A percentile compares a stretch with the other conserved stretches of the same genome.
phyloP scores from a whole-genome alignment of 1,139 yeast genomes.

The Zygoascus meyerae region DNA sequence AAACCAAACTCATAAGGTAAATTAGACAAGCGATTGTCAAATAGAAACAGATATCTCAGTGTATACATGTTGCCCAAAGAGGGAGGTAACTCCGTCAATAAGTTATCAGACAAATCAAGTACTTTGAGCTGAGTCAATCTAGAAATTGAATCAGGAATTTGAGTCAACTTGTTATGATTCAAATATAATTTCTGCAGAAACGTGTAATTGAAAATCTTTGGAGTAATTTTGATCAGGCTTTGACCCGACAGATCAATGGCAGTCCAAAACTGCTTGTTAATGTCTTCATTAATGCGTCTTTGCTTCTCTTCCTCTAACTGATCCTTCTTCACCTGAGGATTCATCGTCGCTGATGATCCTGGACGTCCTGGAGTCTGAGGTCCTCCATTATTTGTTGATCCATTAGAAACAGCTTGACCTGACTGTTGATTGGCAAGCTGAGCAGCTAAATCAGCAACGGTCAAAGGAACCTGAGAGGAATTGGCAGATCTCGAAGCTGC shows the following conservation, averaged over 20 bases:
- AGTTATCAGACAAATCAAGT: conserved; percentile 78
- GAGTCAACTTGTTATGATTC: conserved; percentile 73
- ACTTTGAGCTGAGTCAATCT: conserved; percentile 70
- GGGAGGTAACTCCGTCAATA: conserved; percentile 62
- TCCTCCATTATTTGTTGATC: conserved; percentile 37
- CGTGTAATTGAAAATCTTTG: conserved; percentile 71
- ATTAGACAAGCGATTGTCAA: conserved; percentile 73
- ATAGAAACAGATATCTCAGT: conserved; percentile 74
- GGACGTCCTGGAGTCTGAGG: conserved; percentile 29
- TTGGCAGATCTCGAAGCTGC: conserved; percentile 47
- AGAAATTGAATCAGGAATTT: conserved; percentile 64
- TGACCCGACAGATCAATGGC: conserved; percentile 91
- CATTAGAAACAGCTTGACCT: conserved; percentile 14
- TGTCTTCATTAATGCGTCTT: conserved; percentile 63
- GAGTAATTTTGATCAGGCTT: conserved; percentile 63
- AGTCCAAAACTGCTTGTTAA: conserved; percentile 85
- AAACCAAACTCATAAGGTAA: conserved; percentile 85
- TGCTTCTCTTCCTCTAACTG: conserved; percentile 78
- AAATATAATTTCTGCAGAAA: conserved; percentile 83
- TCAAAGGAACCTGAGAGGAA: conserved; percentile 20
- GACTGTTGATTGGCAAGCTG: conserved; percentile 32
- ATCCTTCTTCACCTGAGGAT: conserved; percentile 42
- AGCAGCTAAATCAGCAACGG: conserved; percentile 34
- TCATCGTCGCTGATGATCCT: conserved; percentile 23
- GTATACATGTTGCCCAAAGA: conserved; percentile 81